Base-by-base conservation (phyloP, 768 basidiomycete genomes). In the Ramaria rubella region DNA sequence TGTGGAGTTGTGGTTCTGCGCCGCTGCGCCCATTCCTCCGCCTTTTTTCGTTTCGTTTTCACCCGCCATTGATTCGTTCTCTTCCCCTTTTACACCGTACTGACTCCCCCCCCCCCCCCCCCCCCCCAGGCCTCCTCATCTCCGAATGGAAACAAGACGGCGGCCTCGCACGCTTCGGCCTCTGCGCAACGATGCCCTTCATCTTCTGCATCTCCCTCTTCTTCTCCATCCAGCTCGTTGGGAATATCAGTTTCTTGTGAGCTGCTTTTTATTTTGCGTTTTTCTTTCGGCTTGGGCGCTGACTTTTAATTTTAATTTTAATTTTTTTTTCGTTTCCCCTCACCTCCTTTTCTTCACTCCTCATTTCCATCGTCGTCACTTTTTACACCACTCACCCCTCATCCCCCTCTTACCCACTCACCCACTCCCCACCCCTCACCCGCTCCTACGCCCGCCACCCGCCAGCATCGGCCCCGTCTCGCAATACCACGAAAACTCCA, bases 401-500 rank as follows among this genome's bases (percentile, higher is more conserved):
- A 21, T 11, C 33, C 27, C 26, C 55, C 57, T 49, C 30, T 23
- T 57, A 30, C 61, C 52, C 21, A 51, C 29, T 31, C 8, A 21
- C 38, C 1, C 30, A 34, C 55, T n/a, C 33, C 43, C 14, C 7
- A 57, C 46, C 5, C 62, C 34, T 45, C n/a, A n/a, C n/a, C n/a
- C n/a, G n/a, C n/a, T n/a, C n/a, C n/a, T n/a, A n/a, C n/a, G n/a
- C n/a, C 49, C 42, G 21, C 23, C n/a, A 46, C 48, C 7, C 46
- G 36, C 7, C 59, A 87, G 86, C 8, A 61, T 92, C 58, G 91
- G 91, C 24, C 91, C 91, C 19, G 85, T 94, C 45, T 82, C 90
- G 5, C 91, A 93, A 61, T 90, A 81, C 67, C 82, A 88, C 65
- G 83, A 91, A 63, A 93, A 93, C 67, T 90, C 89, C 0, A 79